Base-by-base conservation (phyloP, 176 grass and related monocot genomes). In the Leersia perrieri region DNA sequence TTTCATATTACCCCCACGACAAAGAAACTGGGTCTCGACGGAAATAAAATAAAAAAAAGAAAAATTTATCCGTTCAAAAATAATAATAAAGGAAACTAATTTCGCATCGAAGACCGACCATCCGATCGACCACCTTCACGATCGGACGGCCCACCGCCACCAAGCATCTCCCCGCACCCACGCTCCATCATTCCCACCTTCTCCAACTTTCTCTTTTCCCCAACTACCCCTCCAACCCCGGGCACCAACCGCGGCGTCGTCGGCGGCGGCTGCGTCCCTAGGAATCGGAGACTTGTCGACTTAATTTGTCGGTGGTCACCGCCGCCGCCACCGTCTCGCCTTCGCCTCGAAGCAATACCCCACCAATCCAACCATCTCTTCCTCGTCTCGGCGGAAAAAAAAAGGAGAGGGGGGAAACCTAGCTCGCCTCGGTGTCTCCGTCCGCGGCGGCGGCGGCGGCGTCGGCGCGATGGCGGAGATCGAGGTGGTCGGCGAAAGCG, bases 391-490 rank as follows among this genome's bases (percentile, higher is more conserved):
- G 11, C 75, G 10, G 26, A 9, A 12, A 42, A 78, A 25, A 25
- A 58, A 1, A 49, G 20, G n/a, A 55, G 11, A 25, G 33, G 22
- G 22, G 65, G 15, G 23, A 68, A 38, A 66, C 31, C 67, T 70
- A 58, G 20, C 33, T 41, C 35, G 39, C 33, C 88, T 81, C 49
- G 20, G 23, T 2, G 22, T 25, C 78, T 62, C 72, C 72, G 26
- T 16, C 65, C 14, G 15, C 78, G 79, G 42, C n/a, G n/a, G n/a
- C n/a, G n/a, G n/a, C n/a, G n/a, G n/a, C n/a, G n/a, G n/a, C n/a
- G n/a, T n/a, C n/a, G n/a, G 66, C 80, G 72, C 35, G 87, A 58
- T 75, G 63, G 64, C 69, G 44, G 92, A 98, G 90, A 98, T 98
- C 86, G 90, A 98, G 86, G 85, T 98, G 71, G 88, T 90, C 22